Base-by-base conservation (phyloP, 2,329 filamentous ascomycete genomes). In the Calycina herbarum region DNA sequence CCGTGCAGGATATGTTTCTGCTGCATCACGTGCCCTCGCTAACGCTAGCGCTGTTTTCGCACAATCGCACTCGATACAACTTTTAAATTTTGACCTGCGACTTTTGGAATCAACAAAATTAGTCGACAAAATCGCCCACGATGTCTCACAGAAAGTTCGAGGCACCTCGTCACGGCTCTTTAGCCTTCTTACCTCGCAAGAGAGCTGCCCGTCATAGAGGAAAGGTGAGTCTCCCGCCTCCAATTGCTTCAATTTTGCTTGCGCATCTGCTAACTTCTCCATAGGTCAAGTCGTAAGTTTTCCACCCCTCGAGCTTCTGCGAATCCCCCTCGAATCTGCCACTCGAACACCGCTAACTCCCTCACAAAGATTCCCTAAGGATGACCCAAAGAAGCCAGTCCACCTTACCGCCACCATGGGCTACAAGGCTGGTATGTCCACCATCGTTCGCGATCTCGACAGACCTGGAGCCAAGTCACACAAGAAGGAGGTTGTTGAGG, bases 341-440 rank as follows among this genome's bases (percentile, higher is more conserved):
- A 42, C 20, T 56, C 51, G 35, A 45, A 42, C 33, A 33, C 60
- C 20, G 66, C 68, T 69, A 58, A 70, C 64, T 70, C 71, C 64
- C 66, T 72, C 64, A 17, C 67, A 68, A 65, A 75, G 93, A 84
- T 99, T 99, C 90, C 95, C 95, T 80, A 98, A 98, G 91, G 95
- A 99, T 92, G 94, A 99, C 88, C 86, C 93, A 79, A 98, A 98
- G 92, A 96, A 98, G 90, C 92, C 94, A 78, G 93, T 97, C 82
- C 95, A 99, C 88, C 89, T 99, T 78, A 99, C 95, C 73, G 95
- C 95, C 79, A 85, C 93, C 79, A 94, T 98, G 90, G 95, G 95
- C 82, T 99, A 99, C 90, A 99, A 99, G 93, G 95, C 95, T 81
- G 95, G 95, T 82, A 99, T 99, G 95, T 97, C 93, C 82, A 99